Percentiles rank a stretch among this genome's conserved stretches.
phyloP scores from a whole-genome alignment of 2,329 filamentous ascomycete species.

The Xylariaceae sp. region DNA sequence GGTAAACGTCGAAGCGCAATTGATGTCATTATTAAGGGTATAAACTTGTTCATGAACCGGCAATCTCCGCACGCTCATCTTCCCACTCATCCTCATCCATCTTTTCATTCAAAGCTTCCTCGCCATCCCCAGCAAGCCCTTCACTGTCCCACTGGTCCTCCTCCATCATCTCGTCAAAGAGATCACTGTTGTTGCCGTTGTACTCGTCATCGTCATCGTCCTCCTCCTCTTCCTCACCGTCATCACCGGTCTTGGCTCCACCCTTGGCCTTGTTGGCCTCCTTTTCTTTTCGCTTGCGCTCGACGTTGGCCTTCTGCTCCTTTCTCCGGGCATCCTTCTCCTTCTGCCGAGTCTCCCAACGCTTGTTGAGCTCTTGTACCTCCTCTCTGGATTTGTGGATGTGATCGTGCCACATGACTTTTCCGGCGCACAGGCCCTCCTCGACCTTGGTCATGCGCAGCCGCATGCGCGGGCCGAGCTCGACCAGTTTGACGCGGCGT shows the following conservation, averaged over 20 bases:
- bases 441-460: conserved; percentile 92
- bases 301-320: conserved; percentile 84
- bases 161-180: conserved; percentile 41
- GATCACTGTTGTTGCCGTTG: conserved; percentile 38
- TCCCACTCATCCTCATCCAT: conserved; percentile 51
- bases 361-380: conserved; percentile 69
- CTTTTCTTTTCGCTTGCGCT: conserved; percentile 67
- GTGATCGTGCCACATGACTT: conserved; percentile 96
- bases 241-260: conserved; percentile 30
- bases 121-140: conserved; percentile 45
- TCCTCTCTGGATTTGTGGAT: conserved; percentile 79
- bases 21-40: conserved; percentile 6
- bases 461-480: conserved; percentile 85
- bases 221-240: conserved; percentile 29
- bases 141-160: conserved; percentile 49
- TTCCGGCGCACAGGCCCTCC: conserved; percentile 83
- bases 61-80: conserved; percentile 38
- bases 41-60: conserved; percentile 21
- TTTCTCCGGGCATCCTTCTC: conserved; percentile 79
- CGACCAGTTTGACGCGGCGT: conserved; percentile 83
- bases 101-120: conserved; percentile 44
- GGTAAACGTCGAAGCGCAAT: not conserved
- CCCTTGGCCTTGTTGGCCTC: conserved; percentile 39
- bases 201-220: conserved; percentile 36
- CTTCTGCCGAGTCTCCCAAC: conserved; percentile 70